Evolutionary conservation across 2,329 filamentous ascomycete genomes (phyloP).

Genomic region (Trichoderma sp.): DNA sequence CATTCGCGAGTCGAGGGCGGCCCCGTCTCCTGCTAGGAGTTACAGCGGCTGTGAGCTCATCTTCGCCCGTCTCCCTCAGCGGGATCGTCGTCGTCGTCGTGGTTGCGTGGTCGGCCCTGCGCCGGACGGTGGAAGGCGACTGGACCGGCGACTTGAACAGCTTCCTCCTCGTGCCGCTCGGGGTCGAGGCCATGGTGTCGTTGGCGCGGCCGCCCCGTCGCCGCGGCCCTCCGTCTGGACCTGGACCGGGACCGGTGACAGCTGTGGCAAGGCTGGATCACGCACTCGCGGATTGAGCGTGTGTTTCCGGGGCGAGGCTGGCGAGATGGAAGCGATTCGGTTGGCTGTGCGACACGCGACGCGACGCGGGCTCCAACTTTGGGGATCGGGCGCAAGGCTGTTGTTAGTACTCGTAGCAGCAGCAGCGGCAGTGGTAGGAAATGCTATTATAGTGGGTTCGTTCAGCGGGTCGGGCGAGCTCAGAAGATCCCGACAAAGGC

Average conservation of each 20-base stretch:
- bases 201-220: neutral
- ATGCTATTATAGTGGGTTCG: conserved; percentile 39
- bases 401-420: too few species aligned
- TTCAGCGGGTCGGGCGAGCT: conserved; percentile 57
- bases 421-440: conserved; percentile 25
- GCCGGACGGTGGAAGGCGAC: conserved; percentile 40
- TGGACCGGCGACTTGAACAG: conserved; percentile 51
- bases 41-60: conserved; percentile 39
- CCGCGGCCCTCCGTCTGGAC: conserved; percentile 40
- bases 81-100: conserved; percentile 55
- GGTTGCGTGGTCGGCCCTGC: conserved; percentile 45
- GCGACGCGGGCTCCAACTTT: conserved; percentile 38
- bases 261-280: conserved; percentile 52
- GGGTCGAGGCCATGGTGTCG: conserved; percentile 31
- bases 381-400: conserved; percentile 37
- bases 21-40: conserved; percentile 49
- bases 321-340: conserved; percentile 42
- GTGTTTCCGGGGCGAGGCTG: conserved; percentile 55
- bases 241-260: conserved; percentile 48
- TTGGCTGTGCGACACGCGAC: conserved; percentile 51
- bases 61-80: conserved; percentile 47
- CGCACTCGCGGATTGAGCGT: conserved; percentile 61
- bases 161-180: conserved; percentile 44
- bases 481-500: conserved; percentile 45
- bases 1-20: conserved; percentile 53